phyloP scores from a whole-genome alignment of 2,329 filamentous ascomycete genomes.

The Xylariaceae sp. region DNA sequence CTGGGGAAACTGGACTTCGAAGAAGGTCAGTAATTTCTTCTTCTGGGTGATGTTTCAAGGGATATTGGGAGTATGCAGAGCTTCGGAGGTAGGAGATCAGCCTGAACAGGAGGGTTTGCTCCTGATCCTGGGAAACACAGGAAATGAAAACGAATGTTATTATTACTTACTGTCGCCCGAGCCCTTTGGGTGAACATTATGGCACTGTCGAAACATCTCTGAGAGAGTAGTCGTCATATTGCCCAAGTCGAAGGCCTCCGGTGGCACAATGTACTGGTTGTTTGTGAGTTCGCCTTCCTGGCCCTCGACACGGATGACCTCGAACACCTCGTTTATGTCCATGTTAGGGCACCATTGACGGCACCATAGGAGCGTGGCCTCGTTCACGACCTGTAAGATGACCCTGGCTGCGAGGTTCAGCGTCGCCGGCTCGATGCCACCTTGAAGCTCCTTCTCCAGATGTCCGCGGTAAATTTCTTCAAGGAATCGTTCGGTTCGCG shows the following conservation, averaged over 20 bases:
- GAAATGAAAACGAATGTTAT: not conserved
- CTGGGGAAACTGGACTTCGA: constrained; percentile 1
- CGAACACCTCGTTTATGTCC: constrained; percentile 20
- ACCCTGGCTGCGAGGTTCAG: constrained; percentile 13
- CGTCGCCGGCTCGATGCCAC: constrained; percentile 5
- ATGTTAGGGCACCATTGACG: constrained; percentile 30
- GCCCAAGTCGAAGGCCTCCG: constrained; percentile 20
- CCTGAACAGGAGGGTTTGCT: not conserved
- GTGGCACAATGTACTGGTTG: constrained; percentile 19
- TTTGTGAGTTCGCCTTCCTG: not conserved
- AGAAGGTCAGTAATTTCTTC: not conserved
- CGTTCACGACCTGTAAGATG: constrained; percentile 26
- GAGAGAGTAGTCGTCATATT: constrained; percentile 6
- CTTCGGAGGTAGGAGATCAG: not conserved
- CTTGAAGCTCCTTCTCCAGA: constrained; percentile 29
- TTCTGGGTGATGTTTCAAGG: too few species aligned
- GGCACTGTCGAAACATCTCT: constrained; percentile 26
- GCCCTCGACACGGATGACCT: constrained; percentile 3
- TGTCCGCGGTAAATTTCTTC: constrained; percentile 33
- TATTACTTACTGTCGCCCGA: constrained; percentile 7
- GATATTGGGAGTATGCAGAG: not conserved
- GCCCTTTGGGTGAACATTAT: not conserved
- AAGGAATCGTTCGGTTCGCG: constrained; percentile 14
- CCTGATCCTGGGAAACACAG: not conserved
- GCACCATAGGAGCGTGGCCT: constrained; percentile 33